Percentiles rank a stretch among this genome's conserved stretches.
Evolutionary conservation across 75 land plant genomes (phyloP).

Genomic region (Sequoia sempervirens): DNA sequence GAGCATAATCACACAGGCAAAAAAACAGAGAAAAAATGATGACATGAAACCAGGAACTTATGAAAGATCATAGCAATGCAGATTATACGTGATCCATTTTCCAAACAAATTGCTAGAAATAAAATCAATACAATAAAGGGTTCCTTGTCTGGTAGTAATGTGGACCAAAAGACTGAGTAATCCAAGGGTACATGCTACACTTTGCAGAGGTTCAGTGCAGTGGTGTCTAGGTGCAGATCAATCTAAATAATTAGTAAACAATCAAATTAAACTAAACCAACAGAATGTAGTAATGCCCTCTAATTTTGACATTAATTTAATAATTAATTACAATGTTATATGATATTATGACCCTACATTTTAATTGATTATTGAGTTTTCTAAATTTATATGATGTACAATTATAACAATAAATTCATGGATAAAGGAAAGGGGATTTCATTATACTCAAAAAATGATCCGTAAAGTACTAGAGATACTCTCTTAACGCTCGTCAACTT

Average conservation of each 20-base stretch:
- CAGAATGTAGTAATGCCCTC: neutral
- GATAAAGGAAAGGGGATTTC: too few species aligned
- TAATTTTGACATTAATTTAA: too few species aligned
- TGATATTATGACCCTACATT: too few species aligned
- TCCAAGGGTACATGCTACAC: neutral
- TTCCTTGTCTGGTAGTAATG: neutral
- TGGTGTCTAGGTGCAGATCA: neutral
- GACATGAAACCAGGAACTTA: neutral
- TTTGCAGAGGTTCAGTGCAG: neutral
- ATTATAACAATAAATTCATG: too few species aligned
- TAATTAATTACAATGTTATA: too few species aligned
- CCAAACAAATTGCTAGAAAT: neutral
- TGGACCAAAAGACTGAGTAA: neutral
- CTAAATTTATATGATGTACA: too few species aligned
- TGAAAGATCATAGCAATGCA: neutral
- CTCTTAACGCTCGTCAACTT: too few species aligned
- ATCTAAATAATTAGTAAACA: neutral
- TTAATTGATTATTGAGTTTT: too few species aligned
- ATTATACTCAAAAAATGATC: too few species aligned
- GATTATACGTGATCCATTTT: neutral
- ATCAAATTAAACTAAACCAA: neutral
- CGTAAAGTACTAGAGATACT: too few species aligned
- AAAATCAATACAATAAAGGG: neutral
- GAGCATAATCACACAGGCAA: neutral
- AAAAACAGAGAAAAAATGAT: neutral